These are phyloP conservation scores for Nicotiana tomentosiformis DNA, from an alignment of 257 asterid genomes.

Conservation along the genomic window DNA sequence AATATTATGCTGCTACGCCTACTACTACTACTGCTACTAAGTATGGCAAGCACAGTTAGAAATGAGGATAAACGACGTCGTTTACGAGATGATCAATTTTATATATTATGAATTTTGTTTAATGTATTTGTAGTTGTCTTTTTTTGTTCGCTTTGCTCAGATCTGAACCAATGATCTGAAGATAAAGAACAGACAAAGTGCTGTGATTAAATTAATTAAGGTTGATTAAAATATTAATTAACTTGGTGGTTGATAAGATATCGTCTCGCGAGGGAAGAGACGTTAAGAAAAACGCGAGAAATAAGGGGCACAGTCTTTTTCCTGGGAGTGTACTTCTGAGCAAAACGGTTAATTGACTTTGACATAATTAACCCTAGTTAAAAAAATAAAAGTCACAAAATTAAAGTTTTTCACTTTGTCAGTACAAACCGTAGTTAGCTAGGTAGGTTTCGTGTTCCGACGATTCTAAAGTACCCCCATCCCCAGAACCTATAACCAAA, in stretches of 20 bases:
- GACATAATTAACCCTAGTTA: not conserved
- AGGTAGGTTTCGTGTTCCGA: too few species aligned
- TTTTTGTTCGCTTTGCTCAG: not conserved
- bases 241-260: not conserved
- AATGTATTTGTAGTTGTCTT: not conserved
- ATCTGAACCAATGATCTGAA: conserved; percentile 2
- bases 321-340: not conserved
- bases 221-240: too few species aligned
- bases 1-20: not conserved
- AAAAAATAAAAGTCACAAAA: not conserved
- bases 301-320: conserved; percentile 5
- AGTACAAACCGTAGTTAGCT: too few species aligned
- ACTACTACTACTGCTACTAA: not conserved
- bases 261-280: not conserved
- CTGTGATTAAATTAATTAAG: not conserved
- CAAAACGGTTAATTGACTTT: not conserved
- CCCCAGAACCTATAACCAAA: too few species aligned
- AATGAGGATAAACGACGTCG: not conserved
- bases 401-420: too few species aligned
- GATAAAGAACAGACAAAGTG: not conserved
- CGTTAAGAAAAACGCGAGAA: not conserved
- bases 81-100: not conserved
- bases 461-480: too few species aligned
- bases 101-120: not conserved
- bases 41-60: not conserved